Evolutionary conservation across 805 yeast species (phyloP), one percentile per base, ranked within the genome.

Genomic region (Pachysolen tannophilus): DNA sequence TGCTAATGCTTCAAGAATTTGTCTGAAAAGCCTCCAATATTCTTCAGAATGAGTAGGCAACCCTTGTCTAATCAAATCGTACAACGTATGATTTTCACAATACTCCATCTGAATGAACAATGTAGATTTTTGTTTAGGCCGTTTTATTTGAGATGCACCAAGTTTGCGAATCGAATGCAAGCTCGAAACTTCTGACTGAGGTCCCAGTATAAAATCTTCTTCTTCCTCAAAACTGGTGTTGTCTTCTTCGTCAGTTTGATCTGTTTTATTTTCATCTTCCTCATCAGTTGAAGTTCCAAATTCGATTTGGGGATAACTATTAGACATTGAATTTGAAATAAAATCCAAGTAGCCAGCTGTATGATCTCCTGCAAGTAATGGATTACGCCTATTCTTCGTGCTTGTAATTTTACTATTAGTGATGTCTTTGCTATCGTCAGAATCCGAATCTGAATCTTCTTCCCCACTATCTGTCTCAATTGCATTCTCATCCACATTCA

Each of bases 81-180:
- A 71, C 20, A 92, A 59, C 0, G 99, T 90, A 39, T 84, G 85
- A 51, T 90, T 92, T 50, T 92, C 98, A 59, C 99, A 92, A 49
- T 92, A 92, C 55, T 92, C 98, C 99, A 92, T 92, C 52, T 92
- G 99, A 45, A 92, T 92, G 53, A 84, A 92, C 20, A 92, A 58
- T 0, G 94, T 86, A 35, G 88, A 82, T 43, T 64, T 65, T 30
- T 61, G 55, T 39, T 61, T 63, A 8, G 28, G 24, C 8, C 28
- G 17, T 26, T 30, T 41, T 18, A 36, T 21, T n/a, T n/a, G n/a
- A n/a, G n/a, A n/a, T n/a, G n/a, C n/a, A n/a, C n/a, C n/a, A n/a
- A 7, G 26, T 10, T 23, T 17, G 26, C 14, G 30, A 32, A 8
- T 38, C 40, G 20, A 16, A 26, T 6, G 26, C 36, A 4, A 27